Conservation (phyloP, 2,329 filamentous ascomycete species). For the Cordyceps cateniannulata region DNA sequence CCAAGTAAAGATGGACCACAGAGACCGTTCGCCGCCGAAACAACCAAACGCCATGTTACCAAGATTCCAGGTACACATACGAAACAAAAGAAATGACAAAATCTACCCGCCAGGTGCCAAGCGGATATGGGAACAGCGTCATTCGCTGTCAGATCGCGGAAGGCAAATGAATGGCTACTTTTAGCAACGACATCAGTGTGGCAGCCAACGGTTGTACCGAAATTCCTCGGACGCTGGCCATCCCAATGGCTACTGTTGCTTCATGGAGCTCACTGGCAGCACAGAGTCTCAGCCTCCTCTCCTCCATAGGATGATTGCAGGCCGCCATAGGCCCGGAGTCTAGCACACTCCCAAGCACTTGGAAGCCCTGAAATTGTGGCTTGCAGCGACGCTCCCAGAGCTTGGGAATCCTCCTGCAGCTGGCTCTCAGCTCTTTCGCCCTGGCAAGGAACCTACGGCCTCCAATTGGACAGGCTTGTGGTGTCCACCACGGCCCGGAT, state of each 20-base stretch:
- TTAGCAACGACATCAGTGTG: neutral
- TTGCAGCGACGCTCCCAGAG: neutral
- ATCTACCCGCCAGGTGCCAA: neutral
- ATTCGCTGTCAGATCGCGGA: neutral
- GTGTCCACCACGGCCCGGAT: slow-evolving; percentile 5
- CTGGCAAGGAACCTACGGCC: neutral
- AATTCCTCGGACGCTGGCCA: slow-evolving; percentile 6
- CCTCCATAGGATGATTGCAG: neutral
- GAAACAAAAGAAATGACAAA: slow-evolving; percentile 2
- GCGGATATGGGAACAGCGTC: neutral
- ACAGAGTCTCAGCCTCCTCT: neutral
- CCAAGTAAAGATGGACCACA: neutral
- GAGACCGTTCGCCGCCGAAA: neutral
- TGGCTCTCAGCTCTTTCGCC: slow-evolving; percentile 6
- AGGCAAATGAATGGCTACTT: neutral
- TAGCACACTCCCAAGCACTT: neutral
- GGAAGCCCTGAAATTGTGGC: neutral
- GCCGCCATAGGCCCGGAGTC: neutral
- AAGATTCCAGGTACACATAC: neutral
- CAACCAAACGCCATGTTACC: neutral
- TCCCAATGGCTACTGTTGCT: no score
- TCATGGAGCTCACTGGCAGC: no score
- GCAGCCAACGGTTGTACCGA: neutral
- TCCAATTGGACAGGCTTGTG: neutral
- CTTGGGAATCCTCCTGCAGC: neutral